Evolutionary conservation across 331 rosid genomes (phyloP), one percentile per base, ranked within the genome.

Genomic region (Pyrus hybrid): DNA sequence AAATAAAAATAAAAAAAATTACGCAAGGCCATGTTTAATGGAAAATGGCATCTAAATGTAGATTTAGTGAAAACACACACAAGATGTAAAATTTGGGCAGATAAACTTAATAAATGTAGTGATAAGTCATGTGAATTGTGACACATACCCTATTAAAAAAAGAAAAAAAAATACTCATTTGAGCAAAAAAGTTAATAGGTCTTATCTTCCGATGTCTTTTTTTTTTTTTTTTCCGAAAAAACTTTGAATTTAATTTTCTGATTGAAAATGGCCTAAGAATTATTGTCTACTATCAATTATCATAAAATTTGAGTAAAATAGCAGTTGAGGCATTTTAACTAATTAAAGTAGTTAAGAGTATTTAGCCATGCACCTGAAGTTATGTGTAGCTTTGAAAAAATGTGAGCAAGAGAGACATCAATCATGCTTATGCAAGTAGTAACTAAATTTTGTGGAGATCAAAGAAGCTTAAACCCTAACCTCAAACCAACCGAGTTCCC

Each of bases 401-500:
- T 10, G 4, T 57, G 13, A 21, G 5, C 20, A 23, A 61, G 7
- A 13, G 7, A 23, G 8, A 13, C 2, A 61, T 13, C 29, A 22
- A 11, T 5, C 10, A 63, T 29, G 7, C 43, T 18, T 7, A 29
- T 8, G n/a, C 12, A 63, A 28, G 22, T 4, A 4, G 43, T 4
- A 28, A 63, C 7, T 6, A 25, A 26, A 70, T 47, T 17, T 6
- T 45, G 86, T 57, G 84, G 87, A 23, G 29, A 72, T 63, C 63
- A 30, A 54, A 35, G 76, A 74, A 76, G 73, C 43, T 76, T 51
- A 41, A 80, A 76, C 82, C 41, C 67, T 17, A 77, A 25, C 88
- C 87, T 77, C 78, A 70, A 47, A 79, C 28, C 3, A 41, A 43
- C 29, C 3, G 67, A 72, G 80, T 82, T 68, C 79, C 82, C 82